Conservation (phyloP, 805 yeast species). For the Candida railenensis region DNA sequence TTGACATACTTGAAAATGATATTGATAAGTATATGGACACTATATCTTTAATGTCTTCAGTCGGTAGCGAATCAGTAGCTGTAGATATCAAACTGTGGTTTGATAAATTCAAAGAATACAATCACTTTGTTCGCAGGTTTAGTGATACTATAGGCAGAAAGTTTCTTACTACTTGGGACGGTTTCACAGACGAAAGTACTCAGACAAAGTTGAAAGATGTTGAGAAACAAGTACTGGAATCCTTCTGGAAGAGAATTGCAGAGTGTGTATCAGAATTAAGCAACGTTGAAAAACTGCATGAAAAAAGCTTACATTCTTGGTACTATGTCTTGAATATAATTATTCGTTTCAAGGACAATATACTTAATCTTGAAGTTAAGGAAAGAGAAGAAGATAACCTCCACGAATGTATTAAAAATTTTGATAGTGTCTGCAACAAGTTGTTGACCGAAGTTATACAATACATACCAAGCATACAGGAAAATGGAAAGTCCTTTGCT, state of each 20-base stretch:
- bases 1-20: constrained; percentile 25
- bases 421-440: constrained; percentile 6
- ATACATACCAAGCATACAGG: constrained; percentile 2
- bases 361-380: constrained; percentile 6
- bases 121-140: constrained; percentile 4
- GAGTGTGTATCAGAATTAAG: constrained; percentile 8
- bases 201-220: constrained; percentile 13
- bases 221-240: constrained; percentile 5
- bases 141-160: background rate
- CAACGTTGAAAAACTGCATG: background rate
- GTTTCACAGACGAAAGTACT: constrained; percentile 15
- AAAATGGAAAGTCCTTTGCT: background rate
- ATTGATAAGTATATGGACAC: constrained; percentile 25
- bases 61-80: constrained; percentile 1
- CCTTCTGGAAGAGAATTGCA: constrained; percentile 11
- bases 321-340: constrained; percentile 12
- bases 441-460: constrained; percentile 2
- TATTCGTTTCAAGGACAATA: constrained; percentile 6
- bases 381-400: background rate
- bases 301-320: constrained; percentile 4
- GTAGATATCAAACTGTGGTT: constrained; percentile 16
- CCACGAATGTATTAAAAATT: background rate
- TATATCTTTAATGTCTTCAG: constrained; percentile 4
- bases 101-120: constrained; percentile 7
- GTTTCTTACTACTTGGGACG: constrained; percentile 13